Percentiles rank a stretch among this genome's conserved stretches.
Evolutionary conservation across 441 rosid genomes (phyloP).

Genomic region (Omphalea diandra): DNA sequence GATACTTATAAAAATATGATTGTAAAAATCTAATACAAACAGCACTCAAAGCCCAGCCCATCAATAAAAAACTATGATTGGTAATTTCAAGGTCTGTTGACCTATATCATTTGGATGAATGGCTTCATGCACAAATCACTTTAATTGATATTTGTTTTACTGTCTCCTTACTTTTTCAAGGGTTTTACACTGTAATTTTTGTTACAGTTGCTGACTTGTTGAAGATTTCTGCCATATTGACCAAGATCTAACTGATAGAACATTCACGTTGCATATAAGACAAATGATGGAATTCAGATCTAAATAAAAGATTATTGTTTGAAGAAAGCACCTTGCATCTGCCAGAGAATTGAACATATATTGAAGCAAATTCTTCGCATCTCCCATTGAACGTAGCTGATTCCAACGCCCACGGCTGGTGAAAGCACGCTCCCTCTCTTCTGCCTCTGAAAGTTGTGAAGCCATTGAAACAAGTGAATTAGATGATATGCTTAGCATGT

Average conservation of each 20-base stretch:
- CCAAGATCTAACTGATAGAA: background rate
- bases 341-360: constrained; percentile 89
- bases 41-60: too few relatives aligned
- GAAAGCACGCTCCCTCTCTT: constrained; percentile 89
- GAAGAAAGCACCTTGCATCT: constrained; percentile 67
- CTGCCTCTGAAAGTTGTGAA: constrained; percentile 98
- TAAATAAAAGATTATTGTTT: background rate
- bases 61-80: too few relatives aligned
- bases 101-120: too few relatives aligned
- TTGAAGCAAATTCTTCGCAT: constrained; percentile 95
- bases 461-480: constrained; percentile 97
- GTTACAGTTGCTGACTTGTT: too few relatives aligned
- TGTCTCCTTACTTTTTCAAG: background rate
- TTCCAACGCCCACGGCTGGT: constrained; percentile 96
- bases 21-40: too few relatives aligned
- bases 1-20: too few relatives aligned
- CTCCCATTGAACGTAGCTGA: constrained; percentile 97
- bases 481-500: constrained; percentile 89
- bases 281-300: background rate
- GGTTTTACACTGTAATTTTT: background rate
- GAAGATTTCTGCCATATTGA: background rate
- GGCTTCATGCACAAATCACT: too few relatives aligned
- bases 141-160: too few relatives aligned
- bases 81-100: too few relatives aligned
- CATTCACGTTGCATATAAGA: background rate